These are phyloP conservation scores for Metrosideros polymorpha DNA, from an alignment of 441 rosid genomes.

Conservation along the genomic window DNA sequence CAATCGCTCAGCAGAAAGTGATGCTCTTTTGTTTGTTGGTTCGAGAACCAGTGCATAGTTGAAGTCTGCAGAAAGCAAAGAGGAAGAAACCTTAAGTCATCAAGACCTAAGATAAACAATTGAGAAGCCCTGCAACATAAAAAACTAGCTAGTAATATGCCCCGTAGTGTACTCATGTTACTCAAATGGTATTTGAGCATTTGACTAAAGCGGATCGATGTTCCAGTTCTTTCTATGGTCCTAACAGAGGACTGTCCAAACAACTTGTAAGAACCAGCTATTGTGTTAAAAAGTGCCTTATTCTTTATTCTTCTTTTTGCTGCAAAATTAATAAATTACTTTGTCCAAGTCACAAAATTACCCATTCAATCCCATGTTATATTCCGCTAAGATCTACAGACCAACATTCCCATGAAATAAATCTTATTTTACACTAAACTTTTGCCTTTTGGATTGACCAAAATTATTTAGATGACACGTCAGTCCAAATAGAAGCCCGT, in stretches of 20 bases:
- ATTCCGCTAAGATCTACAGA: not conserved
- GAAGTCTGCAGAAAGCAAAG: conserved; percentile 48
- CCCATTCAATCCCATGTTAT: not conserved
- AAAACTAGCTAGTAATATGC: not conserved
- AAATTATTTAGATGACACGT: not conserved
- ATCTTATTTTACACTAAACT: not conserved
- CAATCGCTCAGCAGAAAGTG: conserved; percentile 64
- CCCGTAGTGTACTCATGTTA: not conserved
- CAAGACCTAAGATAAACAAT: not conserved
- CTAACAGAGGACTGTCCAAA: not conserved
- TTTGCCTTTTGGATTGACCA: not conserved
- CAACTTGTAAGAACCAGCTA: not conserved
- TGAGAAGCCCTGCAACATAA: not conserved
- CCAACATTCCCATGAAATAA: not conserved
- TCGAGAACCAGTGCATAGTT: conserved; percentile 72
- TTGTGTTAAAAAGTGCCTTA: not conserved
- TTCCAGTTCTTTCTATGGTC: not conserved
- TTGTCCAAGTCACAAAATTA: not conserved
- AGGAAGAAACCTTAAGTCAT: not conserved
- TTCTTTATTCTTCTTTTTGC: not conserved
- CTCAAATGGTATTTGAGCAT: not conserved
- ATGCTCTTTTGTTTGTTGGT: conserved; percentile 88
- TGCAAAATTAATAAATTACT: not conserved
- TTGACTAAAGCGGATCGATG: not conserved
- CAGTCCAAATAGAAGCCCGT: not conserved